Evolutionary conservation across 202 grass and related monocot genomes (phyloP).

Genomic region (Alloteropsis angusta): DNA sequence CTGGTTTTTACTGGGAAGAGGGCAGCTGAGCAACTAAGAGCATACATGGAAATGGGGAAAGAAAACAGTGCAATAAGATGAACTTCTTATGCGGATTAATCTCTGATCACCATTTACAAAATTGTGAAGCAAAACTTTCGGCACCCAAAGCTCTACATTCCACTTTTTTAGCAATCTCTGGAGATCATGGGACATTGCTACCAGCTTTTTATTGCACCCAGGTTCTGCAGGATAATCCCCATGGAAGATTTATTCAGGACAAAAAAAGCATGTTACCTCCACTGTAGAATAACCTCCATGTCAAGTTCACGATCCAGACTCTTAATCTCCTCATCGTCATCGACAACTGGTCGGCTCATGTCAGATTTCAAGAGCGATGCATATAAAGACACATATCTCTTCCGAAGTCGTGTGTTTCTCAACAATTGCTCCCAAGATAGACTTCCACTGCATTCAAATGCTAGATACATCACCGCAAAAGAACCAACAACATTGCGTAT

Average conservation of each 20-base stretch:
- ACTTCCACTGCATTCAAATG: slow-evolving; percentile 58
- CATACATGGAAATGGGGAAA: not conserved
- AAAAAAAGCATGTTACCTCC: slow-evolving; percentile 56
- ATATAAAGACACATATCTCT: slow-evolving; percentile 82
- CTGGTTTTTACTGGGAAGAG: not conserved
- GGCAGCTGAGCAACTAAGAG: not conserved
- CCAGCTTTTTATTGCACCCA: not conserved
- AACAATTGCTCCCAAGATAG: slow-evolving; percentile 89
- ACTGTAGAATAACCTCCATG: slow-evolving; percentile 95
- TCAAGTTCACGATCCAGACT: slow-evolving; percentile 78
- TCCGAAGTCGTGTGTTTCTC: slow-evolving; percentile 67
- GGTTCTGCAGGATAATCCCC: slow-evolving; percentile 10
- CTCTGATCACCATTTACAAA: not conserved
- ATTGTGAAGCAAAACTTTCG: not conserved
- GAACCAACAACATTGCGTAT: not conserved
- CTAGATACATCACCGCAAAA: slow-evolving; percentile 17
- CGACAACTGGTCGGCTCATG: slow-evolving; percentile 46
- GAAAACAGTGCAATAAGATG: not conserved
- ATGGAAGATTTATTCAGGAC: not conserved
- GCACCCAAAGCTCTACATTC: not conserved
- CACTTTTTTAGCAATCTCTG: slow-evolving; percentile 16
- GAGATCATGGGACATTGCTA: slow-evolving; percentile 4
- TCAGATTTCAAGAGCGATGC: slow-evolving; percentile 86
- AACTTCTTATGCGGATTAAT: not conserved
- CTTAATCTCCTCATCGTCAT: slow-evolving; percentile 69